phyloP scores from a whole-genome alignment of 371 early-diverging fungal genomes.

The Mucor plumbeus region DNA sequence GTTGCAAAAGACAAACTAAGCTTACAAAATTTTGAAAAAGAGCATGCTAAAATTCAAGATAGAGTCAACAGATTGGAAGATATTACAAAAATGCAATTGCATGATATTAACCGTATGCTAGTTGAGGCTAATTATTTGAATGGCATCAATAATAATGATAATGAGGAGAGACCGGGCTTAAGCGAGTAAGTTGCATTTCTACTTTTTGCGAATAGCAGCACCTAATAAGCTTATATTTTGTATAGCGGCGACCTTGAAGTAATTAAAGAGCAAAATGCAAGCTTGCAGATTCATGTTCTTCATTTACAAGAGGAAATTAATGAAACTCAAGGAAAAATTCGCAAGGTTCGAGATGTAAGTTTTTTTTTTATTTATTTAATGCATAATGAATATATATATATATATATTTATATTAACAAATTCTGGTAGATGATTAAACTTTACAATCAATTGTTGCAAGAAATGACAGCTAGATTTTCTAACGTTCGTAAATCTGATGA shows the following conservation, averaged over 20 bases:
- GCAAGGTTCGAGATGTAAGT: slow-evolving; percentile 78
- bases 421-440: slow-evolving; percentile 51
- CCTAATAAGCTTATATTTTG: neutral
- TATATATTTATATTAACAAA: too few species aligned
- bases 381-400: too few species aligned
- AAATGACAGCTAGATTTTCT: slow-evolving; percentile 49
- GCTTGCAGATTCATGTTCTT: slow-evolving; percentile 60
- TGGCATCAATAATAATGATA: slow-evolving; percentile 43
- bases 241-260: slow-evolving; percentile 50
- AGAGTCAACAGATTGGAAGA: slow-evolving; percentile 65
- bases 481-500: slow-evolving; percentile 36
- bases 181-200: slow-evolving; percentile 41
- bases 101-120: slow-evolving; percentile 71
- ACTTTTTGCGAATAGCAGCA: neutral
- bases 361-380: neutral
- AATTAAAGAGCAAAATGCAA: slow-evolving; percentile 68
- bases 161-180: slow-evolving; percentile 45
- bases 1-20: slow-evolving; percentile 40
- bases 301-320: slow-evolving; percentile 75
- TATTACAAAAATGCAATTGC: slow-evolving; percentile 67
- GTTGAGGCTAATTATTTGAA: slow-evolving; percentile 64
- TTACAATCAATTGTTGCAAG: slow-evolving; percentile 61
- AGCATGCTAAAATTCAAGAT: slow-evolving; percentile 64
- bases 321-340: slow-evolving; percentile 70
- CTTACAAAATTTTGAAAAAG: slow-evolving; percentile 49